Evolutionary conservation across 805 yeast genomes (phyloP).

Genomic region (Candida odintsovae): DNA sequence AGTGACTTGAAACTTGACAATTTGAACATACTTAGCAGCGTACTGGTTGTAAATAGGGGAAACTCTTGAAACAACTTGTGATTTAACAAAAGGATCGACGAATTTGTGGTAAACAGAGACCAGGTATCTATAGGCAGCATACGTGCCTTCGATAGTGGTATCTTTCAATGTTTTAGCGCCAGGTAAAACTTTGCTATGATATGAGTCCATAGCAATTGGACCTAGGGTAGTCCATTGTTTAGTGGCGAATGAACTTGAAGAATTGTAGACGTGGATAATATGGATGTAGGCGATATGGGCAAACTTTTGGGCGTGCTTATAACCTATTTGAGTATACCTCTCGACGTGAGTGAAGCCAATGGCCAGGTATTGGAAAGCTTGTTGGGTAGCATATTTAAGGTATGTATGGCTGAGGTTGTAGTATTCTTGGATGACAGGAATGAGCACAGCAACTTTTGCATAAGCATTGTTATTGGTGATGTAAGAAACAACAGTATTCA

Average conservation of each 20-base stretch:
- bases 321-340: not conserved
- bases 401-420: not conserved
- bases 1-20: not conserved
- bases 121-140: not conserved
- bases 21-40: conserved; percentile 3
- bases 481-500: conserved; percentile 3
- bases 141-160: not conserved
- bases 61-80: not conserved
- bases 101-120: not conserved
- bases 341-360: not conserved
- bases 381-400: not conserved
- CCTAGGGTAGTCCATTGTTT: not conserved
- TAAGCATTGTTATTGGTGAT: conserved; percentile 6
- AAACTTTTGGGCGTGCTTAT: not conserved
- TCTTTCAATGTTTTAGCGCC: not conserved
- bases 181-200: not conserved
- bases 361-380: not conserved
- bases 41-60: conserved; percentile 6
- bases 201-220: not conserved
- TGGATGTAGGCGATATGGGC: not conserved
- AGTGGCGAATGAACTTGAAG: not conserved
- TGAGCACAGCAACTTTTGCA: not conserved
- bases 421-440: not conserved
- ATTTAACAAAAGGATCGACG: not conserved
- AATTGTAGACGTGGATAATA: not conserved